Evolutionary conservation across 371 early-diverging fungal species (phyloP), one percentile per base, ranked within the genome.

Genomic region (Actinomortierella ambigua): DNA sequence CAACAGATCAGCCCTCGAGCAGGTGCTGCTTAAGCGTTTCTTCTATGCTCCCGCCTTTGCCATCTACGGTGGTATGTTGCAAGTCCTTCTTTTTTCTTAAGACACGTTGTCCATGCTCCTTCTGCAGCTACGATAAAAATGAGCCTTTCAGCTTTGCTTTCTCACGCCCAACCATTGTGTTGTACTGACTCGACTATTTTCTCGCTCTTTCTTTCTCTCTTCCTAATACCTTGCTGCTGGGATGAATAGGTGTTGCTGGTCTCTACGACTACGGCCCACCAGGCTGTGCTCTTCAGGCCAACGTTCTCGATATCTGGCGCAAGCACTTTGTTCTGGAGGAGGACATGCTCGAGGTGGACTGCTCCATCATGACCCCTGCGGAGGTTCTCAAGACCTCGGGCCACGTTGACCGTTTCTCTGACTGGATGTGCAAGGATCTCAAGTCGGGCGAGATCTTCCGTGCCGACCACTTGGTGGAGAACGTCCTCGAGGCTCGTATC

Each of bases 341-440:
- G 82, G 95, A 97, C 69, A 97, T 99, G 97, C 93, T 97, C 22
- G 99, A 99, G 82, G 85, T 99, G 34, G 99, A 99, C 69, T 92
- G 97, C 62, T 90, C 97, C 50, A 97, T 98, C 80, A 90, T 99
- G 81, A 98, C 99, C 24, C 99, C 99, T 6, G 88, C 95, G 61
- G 93, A 95, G 43, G 99, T 99, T 29, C 83, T 99, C 43, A 98
- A 99, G 85, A 95, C 98, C 23, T 98, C 98, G 43, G 99, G 99
- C 50, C 99, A 99, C 85, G 99, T 99, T 18, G 99, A 99, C 50
- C 95, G 96, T 69, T 99, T 99, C 81, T 90, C 96, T 55, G 99
- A 99, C 84, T 96, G 94, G 86, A 97, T 99, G 95, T 92, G 94
- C 79, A 93, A 90, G 70, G 99, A 99, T 82, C 77, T 87, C 40